These are phyloP conservation scores for Stagonosporopsis tanaceti DNA, from an alignment of 2,329 filamentous ascomycete species.

Conservation along the genomic window DNA sequence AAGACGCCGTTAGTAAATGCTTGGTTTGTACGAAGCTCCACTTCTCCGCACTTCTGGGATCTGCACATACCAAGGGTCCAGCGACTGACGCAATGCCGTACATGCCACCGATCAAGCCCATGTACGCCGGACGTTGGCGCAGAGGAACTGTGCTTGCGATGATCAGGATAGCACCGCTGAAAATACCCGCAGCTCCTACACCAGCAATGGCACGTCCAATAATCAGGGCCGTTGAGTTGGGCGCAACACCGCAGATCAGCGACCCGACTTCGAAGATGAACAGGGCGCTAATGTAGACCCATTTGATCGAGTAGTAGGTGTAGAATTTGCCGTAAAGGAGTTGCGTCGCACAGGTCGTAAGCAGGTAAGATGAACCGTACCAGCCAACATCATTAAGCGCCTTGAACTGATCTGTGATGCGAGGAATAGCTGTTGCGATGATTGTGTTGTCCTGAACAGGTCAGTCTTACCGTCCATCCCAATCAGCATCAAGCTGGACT, in stretches of 20 bases:
- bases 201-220: constrained; percentile 61
- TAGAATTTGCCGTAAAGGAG: constrained; percentile 55
- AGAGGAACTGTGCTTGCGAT: constrained; percentile 56
- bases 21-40: constrained; percentile 10
- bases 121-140: constrained; percentile 57
- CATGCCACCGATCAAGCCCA: constrained; percentile 59
- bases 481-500: constrained; percentile 1
- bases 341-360: constrained; percentile 53
- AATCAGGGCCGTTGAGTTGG: constrained; percentile 59
- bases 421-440: constrained; percentile 58
- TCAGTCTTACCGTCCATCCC: constrained; percentile 1
- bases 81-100: constrained; percentile 59
- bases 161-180: constrained; percentile 58
- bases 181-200: constrained; percentile 60
- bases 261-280: constrained; percentile 61
- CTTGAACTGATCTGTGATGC: constrained; percentile 58
- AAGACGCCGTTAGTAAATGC: constrained; percentile 37
- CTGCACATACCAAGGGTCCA: constrained; percentile 53
- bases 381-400: constrained; percentile 57
- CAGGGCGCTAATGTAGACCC: constrained; percentile 55
- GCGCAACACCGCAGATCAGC: constrained; percentile 61
- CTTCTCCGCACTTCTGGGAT: constrained; percentile 12
- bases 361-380: constrained; percentile 55
- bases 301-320: constrained; percentile 58
- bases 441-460: constrained; percentile 19